Base-by-base conservation (phyloP, 2,329 filamentous ascomycete species). In the Conoideocrella luteorostrata region DNA sequence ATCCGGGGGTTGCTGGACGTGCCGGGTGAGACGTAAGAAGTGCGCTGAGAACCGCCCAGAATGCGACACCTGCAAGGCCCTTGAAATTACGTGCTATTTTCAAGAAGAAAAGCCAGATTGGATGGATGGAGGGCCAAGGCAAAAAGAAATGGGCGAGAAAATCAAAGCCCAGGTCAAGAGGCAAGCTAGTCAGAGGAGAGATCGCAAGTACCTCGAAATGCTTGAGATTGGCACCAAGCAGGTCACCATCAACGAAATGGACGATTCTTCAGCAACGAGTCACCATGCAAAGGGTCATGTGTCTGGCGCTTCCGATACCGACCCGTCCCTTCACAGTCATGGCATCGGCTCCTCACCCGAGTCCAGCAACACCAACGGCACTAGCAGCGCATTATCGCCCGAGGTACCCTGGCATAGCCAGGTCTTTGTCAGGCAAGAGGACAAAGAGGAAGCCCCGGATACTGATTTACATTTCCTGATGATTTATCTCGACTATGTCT, bases 401-500 rank as follows among this genome's bases (percentile, higher is more conserved):
- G 61, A 64, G 17, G 47, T 48, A 18, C 58, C 59, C 4, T 66
- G 57, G 60, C 60, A 64, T 43, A 54, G 46, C 43, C 57, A 64
- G 44, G 48, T 56, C 35, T 45, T 56, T 35, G 46, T 46, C 20
- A 50, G 52, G 5, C 39, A 47, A 26, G 47, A 56, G 5, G 57
- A 62, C 22, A 23, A 37, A 3, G 47, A 50, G 32, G 48, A 41
- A 18, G 47, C 12, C 7, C 50, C 52, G 7, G 59, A 57, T 23
- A 55, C 56, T n/a, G 60, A 64, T 41, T 52, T 67, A 1, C 63
- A 67, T 53, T 68, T 73, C 34, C 60, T 75, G 45, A 77, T 78
- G 70, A 69, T 77, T 45, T 83, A 81, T 54, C 65, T 82, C 36
- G 79, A 84, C 56, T 72, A 77, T 49, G 67, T 82, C 17, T 73